Conservation (phyloP, 176 grass and related monocot genomes). For the Phoenix roebelenii region DNA sequence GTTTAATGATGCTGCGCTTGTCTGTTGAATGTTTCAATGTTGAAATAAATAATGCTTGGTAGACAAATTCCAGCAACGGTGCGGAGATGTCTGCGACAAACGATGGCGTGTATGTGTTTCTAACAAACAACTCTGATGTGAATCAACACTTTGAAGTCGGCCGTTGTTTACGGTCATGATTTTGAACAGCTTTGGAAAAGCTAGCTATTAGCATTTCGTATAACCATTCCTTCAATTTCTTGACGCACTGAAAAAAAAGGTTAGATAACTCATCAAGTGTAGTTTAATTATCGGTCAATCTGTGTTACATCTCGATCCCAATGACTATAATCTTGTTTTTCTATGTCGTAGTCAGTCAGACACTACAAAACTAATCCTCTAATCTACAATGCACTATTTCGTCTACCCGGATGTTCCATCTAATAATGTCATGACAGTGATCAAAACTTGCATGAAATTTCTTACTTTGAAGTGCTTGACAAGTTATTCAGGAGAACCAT, state of each 20-base stretch:
- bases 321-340: slow-evolving; percentile 13
- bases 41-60: background rate
- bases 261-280: slow-evolving; percentile 29
- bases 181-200: slow-evolving; percentile 36
- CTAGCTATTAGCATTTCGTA: slow-evolving; percentile 20
- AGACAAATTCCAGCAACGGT: slow-evolving; percentile 27
- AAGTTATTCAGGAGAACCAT: slow-evolving; percentile 23
- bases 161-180: slow-evolving; percentile 29
- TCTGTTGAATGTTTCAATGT: slow-evolving; percentile 4
- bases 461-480: slow-evolving; percentile 49
- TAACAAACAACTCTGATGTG: slow-evolving; percentile 72
- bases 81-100: slow-evolving; percentile 27
- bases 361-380: background rate
- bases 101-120: slow-evolving; percentile 47
- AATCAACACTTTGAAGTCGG: slow-evolving; percentile 33
- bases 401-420: slow-evolving; percentile 12
- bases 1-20: background rate
- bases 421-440: slow-evolving; percentile 31
- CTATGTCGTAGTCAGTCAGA: too few species aligned
- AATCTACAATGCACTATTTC: slow-evolving; percentile 26
- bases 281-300: slow-evolving; percentile 38
- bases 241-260: slow-evolving; percentile 1
- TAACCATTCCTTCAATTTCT: too few species aligned
- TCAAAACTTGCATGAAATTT: slow-evolving; percentile 28
- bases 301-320: slow-evolving; percentile 28